A percentile compares a stretch with the other conserved stretches of the same genome.
Conservation (phyloP, 805 yeast species). For the Wickerhamomyces silvicola region DNA sequence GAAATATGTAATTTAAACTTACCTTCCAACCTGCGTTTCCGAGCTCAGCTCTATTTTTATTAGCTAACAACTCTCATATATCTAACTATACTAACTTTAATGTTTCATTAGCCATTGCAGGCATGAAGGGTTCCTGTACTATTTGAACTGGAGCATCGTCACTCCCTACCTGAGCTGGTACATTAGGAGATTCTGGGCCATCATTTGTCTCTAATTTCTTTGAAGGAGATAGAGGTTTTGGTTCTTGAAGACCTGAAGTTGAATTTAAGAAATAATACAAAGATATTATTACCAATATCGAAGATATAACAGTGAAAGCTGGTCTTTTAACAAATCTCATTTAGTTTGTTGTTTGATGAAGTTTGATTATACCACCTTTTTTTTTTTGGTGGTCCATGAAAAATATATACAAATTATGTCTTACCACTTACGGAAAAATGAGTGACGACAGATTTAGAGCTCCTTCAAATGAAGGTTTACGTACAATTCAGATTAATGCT, state of each 20-base stretch:
- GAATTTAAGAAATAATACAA: conserved; percentile 14
- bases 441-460: conserved; percentile 1
- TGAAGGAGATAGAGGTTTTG: too few relatives aligned
- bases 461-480: conserved; percentile 31
- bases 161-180: background rate
- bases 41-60: too few relatives aligned
- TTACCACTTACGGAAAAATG: conserved; percentile 6
- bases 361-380: too few relatives aligned
- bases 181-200: background rate
- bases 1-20: too few relatives aligned
- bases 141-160: background rate
- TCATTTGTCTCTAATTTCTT: conserved; percentile 9
- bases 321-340: conserved; percentile 11
- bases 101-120: conserved; percentile 85
- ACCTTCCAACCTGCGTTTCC: conserved; percentile 86
- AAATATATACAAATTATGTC: background rate
- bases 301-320: conserved; percentile 1
- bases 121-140: conserved; percentile 49
- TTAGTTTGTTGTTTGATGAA: background rate
- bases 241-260: conserved; percentile 16
- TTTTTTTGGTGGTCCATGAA: too few relatives aligned
- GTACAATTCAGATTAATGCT: conserved; percentile 47
- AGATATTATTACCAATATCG: conserved; percentile 8
- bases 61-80: too few relatives aligned
- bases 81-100: too few relatives aligned